Evolutionary conservation across 139 green algal genomes (phyloP), one percentile per base, ranked within the genome.

Genomic region (Chlamydomonas sp.): DNA sequence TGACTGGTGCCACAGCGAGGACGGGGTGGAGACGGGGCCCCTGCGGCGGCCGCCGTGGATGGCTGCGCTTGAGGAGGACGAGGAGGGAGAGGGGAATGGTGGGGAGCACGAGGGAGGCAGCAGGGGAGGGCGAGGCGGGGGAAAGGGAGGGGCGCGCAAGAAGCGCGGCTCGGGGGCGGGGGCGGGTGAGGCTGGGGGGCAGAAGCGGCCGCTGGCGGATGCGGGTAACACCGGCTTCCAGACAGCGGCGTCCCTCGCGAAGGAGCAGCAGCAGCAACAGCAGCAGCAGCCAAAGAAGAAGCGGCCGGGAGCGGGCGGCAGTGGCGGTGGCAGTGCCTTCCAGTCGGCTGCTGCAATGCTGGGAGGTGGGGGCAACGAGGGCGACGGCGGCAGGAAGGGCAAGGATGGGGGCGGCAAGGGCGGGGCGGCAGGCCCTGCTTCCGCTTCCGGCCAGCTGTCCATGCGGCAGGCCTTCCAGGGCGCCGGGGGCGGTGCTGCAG

Each of bases 211-310:
- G 71, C 17, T n/a, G 71, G 0, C 71, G 71, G 10, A 20, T 4
- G 69, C 0, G n/a, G 17, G n/a, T 20, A 7, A 4, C 18, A n/a
- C 71, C 9, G 71, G 82, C 17, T 79, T 80, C 9, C 61, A 80
- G 71, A 86, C 71, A 17, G 82, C 82, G 18, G 81, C 81, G 2
- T 79, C 60, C 81, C n/a, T 86, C 10, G 79, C 79, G 81, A 59
- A 86, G 69, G 14, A 64, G 69, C 69, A 75, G 69, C 1, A 57
- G 2, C 6, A 18, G 3, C n/a, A 7, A 10, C 62, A 49, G 31
- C 31, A 49, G 31, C 31, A 61, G 78, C 78, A 73, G 78, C 1
- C 15, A 57, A 78, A 12, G 69, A 60, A 14, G n/a, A 31, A 3
- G 73, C 4, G 73, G n/a, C n/a, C n/a, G 73, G 73, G 73, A 64